Evolutionary conservation across 2,329 filamentous ascomycete genomes (phyloP), one percentile per base, ranked within the genome.

Genomic region (Coniella lustricola): DNA sequence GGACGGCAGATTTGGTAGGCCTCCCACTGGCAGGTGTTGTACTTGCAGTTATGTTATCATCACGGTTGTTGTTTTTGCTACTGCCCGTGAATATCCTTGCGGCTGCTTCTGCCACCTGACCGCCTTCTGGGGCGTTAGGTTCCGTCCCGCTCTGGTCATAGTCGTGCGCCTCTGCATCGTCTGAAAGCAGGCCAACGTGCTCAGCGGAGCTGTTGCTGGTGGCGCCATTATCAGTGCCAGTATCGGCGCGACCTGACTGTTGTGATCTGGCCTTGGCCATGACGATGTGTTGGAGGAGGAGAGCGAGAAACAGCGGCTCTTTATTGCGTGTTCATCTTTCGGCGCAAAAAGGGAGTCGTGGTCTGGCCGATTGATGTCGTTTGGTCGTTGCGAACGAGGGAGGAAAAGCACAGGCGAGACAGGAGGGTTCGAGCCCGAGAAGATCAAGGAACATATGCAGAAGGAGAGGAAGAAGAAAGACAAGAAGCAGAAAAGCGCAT

Each of bases 211-310:
- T 35, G 21, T 48, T 45, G 18, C 58, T 56, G 38, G 48, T 47
- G 21, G 36, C 42, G 38, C 43, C 31, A 4, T 22, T 32, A 31
- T 17, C 35, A 40, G 35, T 21, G 44, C 43, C 37, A 38, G 46
- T 10, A 33, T 49, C 49, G 48, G 42, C 53, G 37, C 38, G 37
- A 44, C 42, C 34, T 31, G 41, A 21, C 34, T 44, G 39, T 44
- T 62, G 56, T 48, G 55, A 56, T 58, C 51, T 59, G 57, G 59
- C 59, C 55, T 55, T 57, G 57, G 59, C 57, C 60, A 59, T 61
- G 22, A 34, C 17, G 49, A 53, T 38, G 38, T 44, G 36, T 29
- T 5, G 25, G 25, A 29, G 25, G 10, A 10, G 10, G 10, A 10
- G 25, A 29, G 25, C 5, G 25, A 5, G 25, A 10, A 29, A 29